A percentile compares a stretch with the other conserved stretches of the same genome.
These are phyloP conservation scores for Golubevia sp. DNA, from an alignment of 1,284 basidiomycete genomes.

Conservation along the genomic window DNA sequence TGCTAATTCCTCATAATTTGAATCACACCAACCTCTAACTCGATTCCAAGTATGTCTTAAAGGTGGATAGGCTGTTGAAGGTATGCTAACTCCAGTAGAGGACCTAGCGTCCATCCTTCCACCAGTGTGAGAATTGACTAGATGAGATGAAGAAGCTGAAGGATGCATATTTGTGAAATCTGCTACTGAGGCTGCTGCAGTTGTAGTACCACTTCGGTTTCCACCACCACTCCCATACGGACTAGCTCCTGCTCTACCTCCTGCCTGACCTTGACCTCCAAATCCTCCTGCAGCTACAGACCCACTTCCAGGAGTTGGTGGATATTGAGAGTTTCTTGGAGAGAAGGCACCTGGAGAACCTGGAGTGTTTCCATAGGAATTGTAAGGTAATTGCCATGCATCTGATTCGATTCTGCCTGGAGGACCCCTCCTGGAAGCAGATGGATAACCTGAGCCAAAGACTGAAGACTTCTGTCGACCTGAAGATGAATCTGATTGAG, in stretches of 20 bases:
- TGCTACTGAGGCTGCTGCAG: slow-evolving; percentile 17
- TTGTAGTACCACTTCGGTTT: background rate
- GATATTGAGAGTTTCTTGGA: background rate
- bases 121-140: slow-evolving; percentile 15
- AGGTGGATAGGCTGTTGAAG: slow-evolving; percentile 46
- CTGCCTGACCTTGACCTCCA: background rate
- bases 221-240: background rate
- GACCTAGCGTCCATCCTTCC: slow-evolving; percentile 7
- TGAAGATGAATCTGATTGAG: slow-evolving; percentile 1
- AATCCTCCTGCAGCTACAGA: background rate
- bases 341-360: slow-evolving; percentile 1
- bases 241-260: background rate
- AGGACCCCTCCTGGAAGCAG: slow-evolving; percentile 30
- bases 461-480: slow-evolving; percentile 16
- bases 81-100: slow-evolving; percentile 27
- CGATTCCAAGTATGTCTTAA: slow-evolving; percentile 53
- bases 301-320: background rate
- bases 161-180: slow-evolving; percentile 44
- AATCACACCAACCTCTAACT: slow-evolving; percentile 43
- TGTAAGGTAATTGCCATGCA: slow-evolving; percentile 43
- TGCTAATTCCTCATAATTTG: slow-evolving; percentile 47
- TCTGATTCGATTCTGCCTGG: slow-evolving; percentile 20
- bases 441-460: slow-evolving; percentile 24
- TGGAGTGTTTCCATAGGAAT: slow-evolving; percentile 10
- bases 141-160: slow-evolving; percentile 29